phyloP scores from a whole-genome alignment of 2,329 filamentous ascomycete genomes.

The Magnaporthiopsis incrustans region DNA sequence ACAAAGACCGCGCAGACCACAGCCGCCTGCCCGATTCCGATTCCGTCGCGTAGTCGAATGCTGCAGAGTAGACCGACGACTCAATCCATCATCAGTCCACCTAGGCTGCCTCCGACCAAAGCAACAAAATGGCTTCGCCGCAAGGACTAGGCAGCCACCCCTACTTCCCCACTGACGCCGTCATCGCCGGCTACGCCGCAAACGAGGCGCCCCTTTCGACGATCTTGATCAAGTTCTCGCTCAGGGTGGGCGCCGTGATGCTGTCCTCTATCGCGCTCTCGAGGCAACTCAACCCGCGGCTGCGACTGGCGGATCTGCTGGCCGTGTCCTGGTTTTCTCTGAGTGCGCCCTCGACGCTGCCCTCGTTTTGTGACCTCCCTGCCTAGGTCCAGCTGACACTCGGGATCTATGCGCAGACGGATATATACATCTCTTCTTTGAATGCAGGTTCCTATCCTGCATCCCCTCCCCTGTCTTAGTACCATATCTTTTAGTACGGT shows the following conservation, averaged over 20 bases:
- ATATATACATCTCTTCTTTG: slow-evolving; percentile 72
- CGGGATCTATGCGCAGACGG: slow-evolving; percentile 36
- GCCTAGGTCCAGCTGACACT: not conserved
- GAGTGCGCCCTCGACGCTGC: slow-evolving; percentile 30
- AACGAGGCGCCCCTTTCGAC: slow-evolving; percentile 32
- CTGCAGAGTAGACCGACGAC: not conserved
- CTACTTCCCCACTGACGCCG: slow-evolving; percentile 38
- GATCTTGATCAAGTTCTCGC: slow-evolving; percentile 30
- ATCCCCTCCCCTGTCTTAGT: not conserved
- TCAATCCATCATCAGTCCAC: not conserved
- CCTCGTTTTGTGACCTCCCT: not conserved
- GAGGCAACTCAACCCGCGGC: slow-evolving; percentile 19
- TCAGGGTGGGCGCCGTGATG: slow-evolving; percentile 28
- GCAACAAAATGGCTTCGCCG: not conserved
- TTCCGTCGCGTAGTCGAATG: not conserved
- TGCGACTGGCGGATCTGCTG: slow-evolving; percentile 32
- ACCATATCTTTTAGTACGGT: not conserved
- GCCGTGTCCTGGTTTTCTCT: slow-evolving; percentile 46
- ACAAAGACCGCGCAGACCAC: not conserved
- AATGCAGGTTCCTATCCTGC: slow-evolving; percentile 44
- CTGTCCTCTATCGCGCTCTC: slow-evolving; percentile 23
- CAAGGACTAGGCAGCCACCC: slow-evolving; percentile 30
- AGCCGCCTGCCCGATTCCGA: not conserved
- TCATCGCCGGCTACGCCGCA: slow-evolving; percentile 35
- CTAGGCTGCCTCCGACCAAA: slow-evolving; percentile 21